Evolutionary conservation across 2,329 filamentous ascomycete genomes (phyloP), one percentile per base, ranked within the genome.

Genomic region (Arthrobotrys sinensis): DNA sequence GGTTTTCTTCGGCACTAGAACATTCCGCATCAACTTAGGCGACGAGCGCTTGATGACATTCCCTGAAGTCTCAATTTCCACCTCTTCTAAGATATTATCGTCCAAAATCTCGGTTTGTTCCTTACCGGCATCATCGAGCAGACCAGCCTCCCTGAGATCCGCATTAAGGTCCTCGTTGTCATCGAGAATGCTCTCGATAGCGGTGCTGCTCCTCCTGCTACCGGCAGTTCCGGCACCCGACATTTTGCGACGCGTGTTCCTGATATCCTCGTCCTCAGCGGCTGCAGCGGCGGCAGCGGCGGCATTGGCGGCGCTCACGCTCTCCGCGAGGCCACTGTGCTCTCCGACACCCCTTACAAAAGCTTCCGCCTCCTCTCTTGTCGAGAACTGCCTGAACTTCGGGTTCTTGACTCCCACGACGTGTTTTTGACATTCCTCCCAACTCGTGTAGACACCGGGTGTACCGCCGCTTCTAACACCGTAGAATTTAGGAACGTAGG

Each of bases 321-420:
- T 77, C 66, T 75, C 70, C 3, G 86, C n/a, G 86, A 86, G 63
- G 14, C 75, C 75, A 34, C 66, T 85, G 60, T 84, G 80, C 85
- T 80, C 80, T 53, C 82, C 83, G 32, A 83, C 85, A 52, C 83
- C 84, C 43, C 85, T 86, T 62, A 97, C 92, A 83, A 92, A 97
- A 19, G 89, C 89, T 82, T 95, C 90, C 0, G 95, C 95, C 83
- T 82, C 82, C 69, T 82, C 82, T 7, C 82, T 82, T 5, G 85
- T 87, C 45, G 85, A 82, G 80, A 88, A 88, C 6, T 83, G 83
- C 81, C 85, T 85, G 70, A 87, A 89, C 76, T 88, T 89, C 3
- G 89, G 88, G 4, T 90, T 90, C 81, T 91, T 91, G 82, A 90
- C 91, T 1, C 90, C 89, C 0, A 87, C 85, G 43, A 87, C 91